Conservation (phyloP, 2,329 filamentous ascomycete species). For the Tolypocladium album region DNA sequence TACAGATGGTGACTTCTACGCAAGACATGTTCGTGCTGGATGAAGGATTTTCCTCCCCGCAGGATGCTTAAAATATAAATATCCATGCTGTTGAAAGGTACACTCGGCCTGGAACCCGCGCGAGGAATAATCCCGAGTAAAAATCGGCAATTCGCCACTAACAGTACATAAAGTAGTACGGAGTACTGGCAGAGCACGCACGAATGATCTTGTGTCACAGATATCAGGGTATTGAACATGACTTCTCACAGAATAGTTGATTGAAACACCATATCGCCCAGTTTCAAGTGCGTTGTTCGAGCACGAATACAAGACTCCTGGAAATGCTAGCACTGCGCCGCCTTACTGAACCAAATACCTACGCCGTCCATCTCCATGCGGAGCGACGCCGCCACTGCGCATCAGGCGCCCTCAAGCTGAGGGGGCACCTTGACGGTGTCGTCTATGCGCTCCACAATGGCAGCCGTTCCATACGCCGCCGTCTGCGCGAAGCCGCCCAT, state of each 20-base stretch:
- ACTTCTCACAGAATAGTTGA: background rate
- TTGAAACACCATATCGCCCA: background rate
- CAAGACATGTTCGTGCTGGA: too few species aligned
- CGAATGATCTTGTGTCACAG: too few species aligned
- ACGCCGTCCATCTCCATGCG: background rate
- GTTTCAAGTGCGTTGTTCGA: background rate
- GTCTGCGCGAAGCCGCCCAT: slow-evolving; percentile 46
- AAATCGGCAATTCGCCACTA: too few species aligned
- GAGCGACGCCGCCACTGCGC: background rate
- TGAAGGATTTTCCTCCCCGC: too few species aligned
- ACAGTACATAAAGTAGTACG: too few species aligned
- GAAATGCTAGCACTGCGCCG: background rate
- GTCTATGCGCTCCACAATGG: slow-evolving; percentile 44
- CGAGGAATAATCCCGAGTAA: too few species aligned
- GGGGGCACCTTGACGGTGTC: slow-evolving; percentile 13
- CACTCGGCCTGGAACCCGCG: too few species aligned
- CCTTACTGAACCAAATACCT: background rate
- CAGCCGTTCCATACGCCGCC: slow-evolving; percentile 50
- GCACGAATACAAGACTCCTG: background rate
- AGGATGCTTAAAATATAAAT: too few species aligned
- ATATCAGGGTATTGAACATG: background rate
- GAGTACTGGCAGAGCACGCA: too few species aligned
- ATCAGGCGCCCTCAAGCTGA: slow-evolving; percentile 10
- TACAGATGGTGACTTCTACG: too few species aligned
- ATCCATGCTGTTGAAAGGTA: too few species aligned